A percentile compares a stretch with the other conserved stretches of the same genome.
These are phyloP conservation scores for Starmerella vaccinii DNA, from an alignment of 805 yeast species.

Conservation along the genomic window DNA sequence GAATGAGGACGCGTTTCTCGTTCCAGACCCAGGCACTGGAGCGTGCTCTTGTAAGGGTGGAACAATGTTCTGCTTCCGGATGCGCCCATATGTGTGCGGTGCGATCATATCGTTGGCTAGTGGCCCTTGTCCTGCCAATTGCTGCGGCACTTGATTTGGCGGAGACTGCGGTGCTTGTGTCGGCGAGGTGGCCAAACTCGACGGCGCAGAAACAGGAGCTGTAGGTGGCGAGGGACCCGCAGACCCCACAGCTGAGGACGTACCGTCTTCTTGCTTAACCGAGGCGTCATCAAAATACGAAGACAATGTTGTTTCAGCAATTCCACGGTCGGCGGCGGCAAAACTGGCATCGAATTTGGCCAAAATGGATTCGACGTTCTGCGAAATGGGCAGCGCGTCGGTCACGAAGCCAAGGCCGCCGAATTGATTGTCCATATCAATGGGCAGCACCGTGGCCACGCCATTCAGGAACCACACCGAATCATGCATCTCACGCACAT, in stretches of 20 bases:
- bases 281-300: not conserved
- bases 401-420: constrained; percentile 42
- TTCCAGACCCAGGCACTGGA: constrained; percentile 4
- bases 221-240: constrained; percentile 2
- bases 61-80: constrained; percentile 16
- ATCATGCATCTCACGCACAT: constrained; percentile 78
- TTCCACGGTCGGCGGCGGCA: constrained; percentile 19
- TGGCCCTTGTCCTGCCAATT: not conserved
- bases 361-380: constrained; percentile 25
- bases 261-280: not conserved
- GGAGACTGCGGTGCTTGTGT: constrained; percentile 1
- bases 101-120: constrained; percentile 6
- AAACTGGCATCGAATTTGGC: constrained; percentile 26
- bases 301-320: not conserved
- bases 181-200: constrained; percentile 1
- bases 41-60: not conserved
- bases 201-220: constrained; percentile 4
- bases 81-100: constrained; percentile 17
- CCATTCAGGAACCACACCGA: constrained; percentile 92
- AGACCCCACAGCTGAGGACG: not conserved
- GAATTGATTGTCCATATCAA: constrained; percentile 72
- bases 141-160: constrained; percentile 2
- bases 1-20: not conserved
- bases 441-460: constrained; percentile 76
- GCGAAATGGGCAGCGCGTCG: constrained; percentile 37